Evolutionary conservation across 352 stramenopile species (phyloP).

Genomic region (Globisporangium megalacanthum): DNA sequence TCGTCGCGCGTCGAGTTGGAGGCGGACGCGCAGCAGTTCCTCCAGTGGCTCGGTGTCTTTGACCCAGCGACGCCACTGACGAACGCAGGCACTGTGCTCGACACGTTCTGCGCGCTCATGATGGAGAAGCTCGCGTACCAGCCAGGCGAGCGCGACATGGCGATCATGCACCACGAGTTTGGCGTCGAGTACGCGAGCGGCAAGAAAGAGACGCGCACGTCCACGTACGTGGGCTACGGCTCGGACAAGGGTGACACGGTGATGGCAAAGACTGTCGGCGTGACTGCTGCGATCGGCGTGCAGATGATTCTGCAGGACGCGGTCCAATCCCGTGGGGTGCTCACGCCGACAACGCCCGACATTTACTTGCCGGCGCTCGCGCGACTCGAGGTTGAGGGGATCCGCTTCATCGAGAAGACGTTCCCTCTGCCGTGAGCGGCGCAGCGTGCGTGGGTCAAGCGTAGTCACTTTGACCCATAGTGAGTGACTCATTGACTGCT

Average conservation of each 20-base stretch:
- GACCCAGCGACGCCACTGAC: constrained; percentile 46
- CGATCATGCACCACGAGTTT: constrained; percentile 92
- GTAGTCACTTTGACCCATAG: too few relatives aligned
- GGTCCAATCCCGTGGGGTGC: constrained; percentile 73
- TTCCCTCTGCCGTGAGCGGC: constrained; percentile 26
- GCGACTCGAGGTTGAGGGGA: constrained; percentile 81
- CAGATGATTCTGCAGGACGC: constrained; percentile 92
- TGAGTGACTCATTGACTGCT: background rate
- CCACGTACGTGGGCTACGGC: constrained; percentile 91
- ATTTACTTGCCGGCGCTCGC: constrained; percentile 86
- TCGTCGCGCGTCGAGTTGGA: constrained; percentile 29
- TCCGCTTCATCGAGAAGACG: constrained; percentile 84
- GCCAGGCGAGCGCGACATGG: constrained; percentile 92
- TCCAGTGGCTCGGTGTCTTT: constrained; percentile 76
- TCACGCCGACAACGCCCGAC: constrained; percentile 87
- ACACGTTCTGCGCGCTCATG: constrained; percentile 83
- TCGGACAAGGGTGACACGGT: constrained; percentile 87
- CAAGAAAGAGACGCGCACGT: constrained; percentile 85
- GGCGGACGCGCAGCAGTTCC: constrained; percentile 57
- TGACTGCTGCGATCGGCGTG: constrained; percentile 91
- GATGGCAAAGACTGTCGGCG: constrained; percentile 95
- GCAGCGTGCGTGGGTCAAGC: background rate
- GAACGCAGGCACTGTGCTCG: constrained; percentile 56
- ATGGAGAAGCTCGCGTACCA: constrained; percentile 89
- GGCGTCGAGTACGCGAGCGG: constrained; percentile 72